Percentiles rank a stretch among this genome's conserved stretches.
phyloP scores from a whole-genome alignment of 2,329 filamentous ascomycete species.

The Ilyonectria sp. region DNA sequence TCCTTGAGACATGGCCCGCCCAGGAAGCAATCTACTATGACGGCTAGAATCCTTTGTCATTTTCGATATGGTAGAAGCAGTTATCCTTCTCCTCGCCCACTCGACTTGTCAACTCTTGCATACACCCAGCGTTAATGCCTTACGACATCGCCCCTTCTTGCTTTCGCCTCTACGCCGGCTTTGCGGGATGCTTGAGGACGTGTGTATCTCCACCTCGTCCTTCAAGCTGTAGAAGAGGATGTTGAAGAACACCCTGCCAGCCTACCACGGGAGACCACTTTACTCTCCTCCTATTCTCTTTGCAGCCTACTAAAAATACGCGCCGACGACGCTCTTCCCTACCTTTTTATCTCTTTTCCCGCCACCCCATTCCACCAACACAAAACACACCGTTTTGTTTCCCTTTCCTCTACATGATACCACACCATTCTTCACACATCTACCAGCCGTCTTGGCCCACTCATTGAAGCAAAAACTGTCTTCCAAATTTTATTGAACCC shows the following conservation, averaged over 20 bases:
- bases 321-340: slow-evolving; percentile 19
- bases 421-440: slow-evolving; percentile 37
- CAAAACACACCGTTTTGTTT: slow-evolving; percentile 31
- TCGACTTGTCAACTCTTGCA: slow-evolving; percentile 9
- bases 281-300: background rate
- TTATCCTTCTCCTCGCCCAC: slow-evolving; percentile 9
- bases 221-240: slow-evolving; percentile 9
- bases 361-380: slow-evolving; percentile 15
- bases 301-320: slow-evolving; percentile 17
- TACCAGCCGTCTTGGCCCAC: slow-evolving; percentile 32
- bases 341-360: slow-evolving; percentile 17
- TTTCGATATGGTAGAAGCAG: slow-evolving; percentile 15
- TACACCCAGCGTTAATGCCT: slow-evolving; percentile 11
- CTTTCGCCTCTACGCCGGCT: slow-evolving; percentile 23
- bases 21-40: slow-evolving; percentile 4
- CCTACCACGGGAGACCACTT: slow-evolving; percentile 1
- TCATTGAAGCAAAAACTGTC: slow-evolving; percentile 29
- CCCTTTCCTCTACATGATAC: slow-evolving; percentile 42
- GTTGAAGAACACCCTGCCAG: background rate
- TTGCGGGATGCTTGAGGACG: slow-evolving; percentile 21
- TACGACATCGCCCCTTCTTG: slow-evolving; percentile 26
- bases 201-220: slow-evolving; percentile 14
- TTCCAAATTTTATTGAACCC: slow-evolving; percentile 11
- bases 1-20: slow-evolving; percentile 14
- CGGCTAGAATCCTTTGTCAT: slow-evolving; percentile 2